A percentile compares a stretch with the other conserved stretches of the same genome.
Conservation (phyloP, 495 filamentous ascomycete genomes). For the Xylaria cubensis region DNA sequence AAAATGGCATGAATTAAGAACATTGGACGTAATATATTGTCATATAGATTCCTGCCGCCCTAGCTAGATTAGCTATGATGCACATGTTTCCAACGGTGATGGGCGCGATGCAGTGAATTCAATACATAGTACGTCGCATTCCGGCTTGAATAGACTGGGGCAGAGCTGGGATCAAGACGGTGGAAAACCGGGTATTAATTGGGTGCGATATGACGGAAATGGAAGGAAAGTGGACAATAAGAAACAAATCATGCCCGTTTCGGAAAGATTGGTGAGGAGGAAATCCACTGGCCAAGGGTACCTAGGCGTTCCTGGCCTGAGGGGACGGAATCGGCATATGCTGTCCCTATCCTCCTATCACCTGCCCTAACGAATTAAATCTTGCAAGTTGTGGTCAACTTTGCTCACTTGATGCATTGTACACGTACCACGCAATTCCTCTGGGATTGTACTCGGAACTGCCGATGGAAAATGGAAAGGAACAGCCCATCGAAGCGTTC, state of each 20-base stretch:
- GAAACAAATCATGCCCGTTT: slow-evolving; percentile 16
- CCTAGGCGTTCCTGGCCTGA: slow-evolving; percentile 1
- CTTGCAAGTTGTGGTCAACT: too few relatives aligned
- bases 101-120: background rate
- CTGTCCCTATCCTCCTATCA: background rate
- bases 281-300: slow-evolving; percentile 15
- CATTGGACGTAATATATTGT: background rate
- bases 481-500: background rate
- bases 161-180: slow-evolving; percentile 9
- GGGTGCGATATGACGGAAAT: slow-evolving; percentile 20
- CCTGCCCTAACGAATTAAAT: background rate
- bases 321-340: slow-evolving; percentile 1
- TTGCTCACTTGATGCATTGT: too few relatives aligned
- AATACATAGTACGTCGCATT: slow-evolving; percentile 14
- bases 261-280: slow-evolving; percentile 14
- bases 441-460: background rate
- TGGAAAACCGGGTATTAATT: slow-evolving; percentile 19
- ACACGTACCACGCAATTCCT: background rate
- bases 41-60: background rate
- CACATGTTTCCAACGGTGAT: slow-evolving; percentile 3
- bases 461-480: background rate
- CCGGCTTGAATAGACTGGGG: slow-evolving; percentile 20
- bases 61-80: background rate
- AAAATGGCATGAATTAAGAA: background rate
- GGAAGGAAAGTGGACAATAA: slow-evolving; percentile 12